Base-by-base conservation (phyloP, 345 rosid genomes). In the Populus tremula region DNA sequence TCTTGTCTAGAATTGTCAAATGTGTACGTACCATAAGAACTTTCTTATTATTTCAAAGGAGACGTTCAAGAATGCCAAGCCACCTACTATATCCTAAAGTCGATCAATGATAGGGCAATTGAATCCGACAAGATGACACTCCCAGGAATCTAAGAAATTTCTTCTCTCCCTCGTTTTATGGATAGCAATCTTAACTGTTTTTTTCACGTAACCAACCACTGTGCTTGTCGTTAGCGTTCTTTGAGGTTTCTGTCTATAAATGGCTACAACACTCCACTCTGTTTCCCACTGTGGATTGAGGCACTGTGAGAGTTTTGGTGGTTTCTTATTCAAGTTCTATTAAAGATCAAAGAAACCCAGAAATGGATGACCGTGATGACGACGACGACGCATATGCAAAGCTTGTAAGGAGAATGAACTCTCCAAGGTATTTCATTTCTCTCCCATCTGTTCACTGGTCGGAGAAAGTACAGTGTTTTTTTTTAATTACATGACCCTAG, bases 341-440 rank as follows among this genome's bases (percentile, higher is more conserved):
- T 23, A 25, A n/a, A 59, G 63, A n/a, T 59, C 27, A 59, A 59
- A 59, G 63, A n/a, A 59, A 59, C 63, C 63, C 63, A n/a, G 63
- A n/a, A 59, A 59, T 59, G 63, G 63, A 23, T 59, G 29, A n/a
- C 63, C 63, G 25, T 59, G 63, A 59, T 3, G 97, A 92, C 74
- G 29, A 56, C 0, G 97, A 92, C 75, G 98, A 92, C 74, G 95
- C 92, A 83, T 93, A 82, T 73, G 93, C 95, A 47, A 93, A 93
- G 91, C 90, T 93, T 77, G 80, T 93, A 83, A 83, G 97, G 81
- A 90, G 98, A 81, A 91, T 93, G 92, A 92, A 93, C 83, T 95
- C 91, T 14, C 98, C 98, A 64, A 88, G 98, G 95, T 91, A 75
- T 41, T 70, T 54, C 25, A 33, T 31, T 1, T 4, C 38, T 29